Evolutionary conservation across 1,139 yeast genomes (phyloP), one percentile per base, ranked within the genome.

Genomic region (Suhomyces atakaporum): DNA sequence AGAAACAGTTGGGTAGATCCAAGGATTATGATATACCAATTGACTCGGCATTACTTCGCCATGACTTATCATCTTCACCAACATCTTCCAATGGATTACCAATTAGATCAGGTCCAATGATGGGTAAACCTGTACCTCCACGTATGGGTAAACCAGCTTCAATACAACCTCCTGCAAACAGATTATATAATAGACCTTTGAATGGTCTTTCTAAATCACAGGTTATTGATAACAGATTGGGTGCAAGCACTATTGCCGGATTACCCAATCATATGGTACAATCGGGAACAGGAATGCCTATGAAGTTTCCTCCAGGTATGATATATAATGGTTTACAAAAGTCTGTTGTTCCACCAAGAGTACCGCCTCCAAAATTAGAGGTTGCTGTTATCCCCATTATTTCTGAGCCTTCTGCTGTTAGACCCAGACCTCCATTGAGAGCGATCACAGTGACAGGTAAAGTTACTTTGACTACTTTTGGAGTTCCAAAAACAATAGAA

Each of bases 81-180:
- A 18, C 20, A 6, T 18, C 26, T 7, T 11, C n/a, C 9, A 24
- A 9, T 12, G 7, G n/a, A 12, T 22, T 24, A 6, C 16, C 13
- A 7, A 25, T 16, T 15, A 49, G 60, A 7, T 29, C 56, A 5
- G 49, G 58, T n/a, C 72, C 71, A 2, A 47, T 66, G 7, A 66
- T 65, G 70, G 73, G 73, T 1, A 66, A 63, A 38, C 66, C 69
- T 3, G 61, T 61, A 0, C 48, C 53, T 4, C 71, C 71, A 11
- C 49, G 71, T 39, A 68, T 68, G 73, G 74, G 74, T 1, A 66
- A 64, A 38, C 69, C 71, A 1, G 77, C 77, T n/a, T 60, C 73
- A 11, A 69, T 70, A 15, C 76, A 70, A 44, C 77, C 76, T 5
- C 73, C 75, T 3, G 58, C 70, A 9, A 63, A 69, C 33, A 53